Conservation (phyloP, 176 grass and related monocot species). For the Lolium perenne region DNA sequence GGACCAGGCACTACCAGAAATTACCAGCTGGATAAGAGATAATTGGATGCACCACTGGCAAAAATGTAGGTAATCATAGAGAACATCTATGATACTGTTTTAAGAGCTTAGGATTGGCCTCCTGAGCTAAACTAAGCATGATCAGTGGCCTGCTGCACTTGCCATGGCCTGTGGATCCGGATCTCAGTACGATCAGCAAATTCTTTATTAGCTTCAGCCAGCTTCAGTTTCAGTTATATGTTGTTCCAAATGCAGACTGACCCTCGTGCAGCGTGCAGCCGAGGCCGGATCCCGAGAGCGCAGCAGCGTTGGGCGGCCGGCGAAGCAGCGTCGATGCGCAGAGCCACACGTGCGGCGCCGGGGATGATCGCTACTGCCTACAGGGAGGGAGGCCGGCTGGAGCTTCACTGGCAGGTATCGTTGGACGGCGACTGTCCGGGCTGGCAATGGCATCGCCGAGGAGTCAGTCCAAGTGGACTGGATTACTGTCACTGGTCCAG, state of each 20-base stretch:
- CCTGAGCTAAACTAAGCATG: slow-evolving; percentile 19
- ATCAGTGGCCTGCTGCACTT: slow-evolving; percentile 41
- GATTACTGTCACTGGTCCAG: slow-evolving; percentile 16
- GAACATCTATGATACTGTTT: slow-evolving; percentile 20
- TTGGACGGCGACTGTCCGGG: slow-evolving; percentile 28
- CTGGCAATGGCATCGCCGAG: slow-evolving; percentile 5
- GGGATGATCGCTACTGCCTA: not conserved
- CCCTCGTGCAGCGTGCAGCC: slow-evolving; percentile 39
- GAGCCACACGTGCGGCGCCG: slow-evolving; percentile 34
- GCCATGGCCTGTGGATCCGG: slow-evolving; percentile 41
- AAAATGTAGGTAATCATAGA: not conserved
- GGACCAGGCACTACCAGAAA: not conserved
- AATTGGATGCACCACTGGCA: not conserved
- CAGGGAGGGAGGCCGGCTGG: not conserved
- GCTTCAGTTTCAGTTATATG: slow-evolving; percentile 12
- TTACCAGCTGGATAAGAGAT: slow-evolving; percentile 19
- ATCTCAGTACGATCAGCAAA: not conserved
- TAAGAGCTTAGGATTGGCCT: slow-evolving; percentile 12
- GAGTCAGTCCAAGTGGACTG: slow-evolving; percentile 37
- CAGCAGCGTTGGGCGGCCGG: slow-evolving; percentile 42
- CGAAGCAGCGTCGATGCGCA: slow-evolving; percentile 1
- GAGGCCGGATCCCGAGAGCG: slow-evolving; percentile 40
- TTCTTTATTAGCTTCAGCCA: slow-evolving; percentile 22
- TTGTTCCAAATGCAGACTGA: slow-evolving; percentile 40
- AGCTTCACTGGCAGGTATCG: slow-evolving; percentile 33